Evolutionary conservation across 768 basidiomycete species (phyloP).

Genomic region (Phaeotremella skinneri): DNA sequence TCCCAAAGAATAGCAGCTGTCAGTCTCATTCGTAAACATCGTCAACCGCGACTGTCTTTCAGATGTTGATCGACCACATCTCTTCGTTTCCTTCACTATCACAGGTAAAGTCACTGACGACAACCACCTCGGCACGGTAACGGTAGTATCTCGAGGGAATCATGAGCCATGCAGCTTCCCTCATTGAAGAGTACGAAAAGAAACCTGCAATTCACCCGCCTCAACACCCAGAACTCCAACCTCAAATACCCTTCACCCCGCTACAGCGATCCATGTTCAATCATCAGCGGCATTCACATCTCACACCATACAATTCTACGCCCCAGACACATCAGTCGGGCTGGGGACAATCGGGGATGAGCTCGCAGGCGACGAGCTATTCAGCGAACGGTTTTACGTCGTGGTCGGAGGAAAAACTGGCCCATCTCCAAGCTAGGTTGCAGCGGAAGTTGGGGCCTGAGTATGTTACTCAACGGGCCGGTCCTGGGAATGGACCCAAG

Average conservation of each 20-base stretch:
- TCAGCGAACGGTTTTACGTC: slow-evolving; percentile 58
- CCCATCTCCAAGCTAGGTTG: slow-evolving; percentile 73
- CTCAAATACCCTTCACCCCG: slow-evolving; percentile 16
- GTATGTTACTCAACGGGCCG: slow-evolving; percentile 81
- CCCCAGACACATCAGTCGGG: slow-evolving; percentile 13
- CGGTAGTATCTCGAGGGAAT: no score
- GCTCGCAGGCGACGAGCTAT: slow-evolving; percentile 10
- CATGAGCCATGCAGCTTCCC: slow-evolving; percentile 42
- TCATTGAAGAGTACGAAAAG: slow-evolving; percentile 39
- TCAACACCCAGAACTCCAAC: slow-evolving; percentile 23
- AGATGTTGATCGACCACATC: slow-evolving; percentile 1
- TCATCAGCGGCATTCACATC: slow-evolving; percentile 17
- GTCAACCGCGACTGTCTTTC: slow-evolving; percentile 10
- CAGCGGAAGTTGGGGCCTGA: slow-evolving; percentile 90
- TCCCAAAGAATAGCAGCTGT: background rate
- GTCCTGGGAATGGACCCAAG: slow-evolving; percentile 76
- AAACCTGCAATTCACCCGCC: background rate
- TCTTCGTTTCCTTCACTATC: background rate
- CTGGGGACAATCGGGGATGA: slow-evolving; percentile 16
- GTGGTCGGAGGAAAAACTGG: slow-evolving; percentile 66
- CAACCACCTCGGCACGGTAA: slow-evolving; percentile 5
- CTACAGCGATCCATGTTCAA: background rate
- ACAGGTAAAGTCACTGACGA: background rate
- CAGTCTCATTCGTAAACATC: background rate
- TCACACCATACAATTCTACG: slow-evolving; percentile 15